These are phyloP conservation scores for Hansenula sp. DNA, from an alignment of 1,139 yeast species.

Conservation along the genomic window DNA sequence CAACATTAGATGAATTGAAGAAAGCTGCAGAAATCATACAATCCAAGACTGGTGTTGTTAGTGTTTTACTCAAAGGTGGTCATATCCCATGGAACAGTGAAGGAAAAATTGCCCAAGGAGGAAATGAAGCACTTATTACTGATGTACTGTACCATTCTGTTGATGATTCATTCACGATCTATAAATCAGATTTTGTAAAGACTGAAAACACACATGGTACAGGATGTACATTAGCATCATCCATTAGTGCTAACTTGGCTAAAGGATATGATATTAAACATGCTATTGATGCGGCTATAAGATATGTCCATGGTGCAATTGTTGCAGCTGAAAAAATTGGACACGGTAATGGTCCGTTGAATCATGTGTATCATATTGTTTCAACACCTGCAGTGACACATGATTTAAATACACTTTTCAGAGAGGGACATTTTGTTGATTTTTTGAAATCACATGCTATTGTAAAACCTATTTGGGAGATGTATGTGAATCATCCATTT, in stretches of 20 bases:
- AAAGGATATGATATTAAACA: slow-evolving; percentile 38
- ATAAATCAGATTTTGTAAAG: slow-evolving; percentile 44
- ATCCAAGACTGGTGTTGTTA: slow-evolving; percentile 38
- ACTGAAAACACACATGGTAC: slow-evolving; percentile 79
- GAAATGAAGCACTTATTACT: slow-evolving; percentile 30
- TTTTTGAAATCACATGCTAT: slow-evolving; percentile 54
- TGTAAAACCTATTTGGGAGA: slow-evolving; percentile 51
- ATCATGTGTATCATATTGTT: slow-evolving; percentile 42
- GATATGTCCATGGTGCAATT: slow-evolving; percentile 67
- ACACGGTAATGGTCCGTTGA: slow-evolving; percentile 69
- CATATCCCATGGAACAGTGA: slow-evolving; percentile 49
- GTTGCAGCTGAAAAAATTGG: slow-evolving; percentile 41
- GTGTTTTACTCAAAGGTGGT: slow-evolving; percentile 78
- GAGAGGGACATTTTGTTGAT: slow-evolving; percentile 38
- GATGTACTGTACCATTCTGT: slow-evolving; percentile 59
- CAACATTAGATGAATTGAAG: slow-evolving; percentile 33
- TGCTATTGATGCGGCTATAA: slow-evolving; percentile 54
- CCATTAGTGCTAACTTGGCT: slow-evolving; percentile 76
- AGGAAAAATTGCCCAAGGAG: not conserved
- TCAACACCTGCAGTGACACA: slow-evolving; percentile 21
- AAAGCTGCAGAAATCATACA: slow-evolving; percentile 42
- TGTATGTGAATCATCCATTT: slow-evolving; percentile 60
- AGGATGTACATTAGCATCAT: slow-evolving; percentile 83
- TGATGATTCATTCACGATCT: slow-evolving; percentile 34
- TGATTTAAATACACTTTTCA: slow-evolving; percentile 11